phyloP scores from a whole-genome alignment of 1,284 basidiomycete genomes.

The Cutaneotrichosporon sp. region DNA sequence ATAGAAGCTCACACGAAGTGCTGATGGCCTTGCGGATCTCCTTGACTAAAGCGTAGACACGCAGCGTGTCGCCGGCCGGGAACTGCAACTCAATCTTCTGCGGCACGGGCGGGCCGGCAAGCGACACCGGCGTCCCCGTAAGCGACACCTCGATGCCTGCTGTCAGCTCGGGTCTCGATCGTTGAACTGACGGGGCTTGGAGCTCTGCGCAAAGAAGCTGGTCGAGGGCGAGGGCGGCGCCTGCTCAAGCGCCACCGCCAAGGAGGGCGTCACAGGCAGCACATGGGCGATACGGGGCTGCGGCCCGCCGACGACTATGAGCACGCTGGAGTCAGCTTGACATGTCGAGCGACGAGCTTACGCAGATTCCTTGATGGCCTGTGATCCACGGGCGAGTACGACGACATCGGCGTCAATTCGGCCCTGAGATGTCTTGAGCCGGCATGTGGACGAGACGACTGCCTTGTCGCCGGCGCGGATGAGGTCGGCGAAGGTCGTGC shows the following conservation, averaged over 20 bases:
- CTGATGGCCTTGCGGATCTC: conserved; percentile 28
- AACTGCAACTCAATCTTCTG: conserved; percentile 74
- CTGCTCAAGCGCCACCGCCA: conserved; percentile 38
- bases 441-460: conserved; percentile 25
- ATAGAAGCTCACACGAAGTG: conserved; percentile 13
- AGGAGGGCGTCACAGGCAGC: conserved; percentile 32
- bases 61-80: conserved; percentile 53
- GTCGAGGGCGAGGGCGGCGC: conserved; percentile 47
- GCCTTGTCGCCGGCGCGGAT: conserved; percentile 32
- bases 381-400: conserved; percentile 19
- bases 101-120: not conserved
- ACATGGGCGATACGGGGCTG: conserved; percentile 26
- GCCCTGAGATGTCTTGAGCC: conserved; percentile 24
- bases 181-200: conserved; percentile 40
- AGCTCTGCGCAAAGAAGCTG: conserved; percentile 48
- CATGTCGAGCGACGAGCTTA: not conserved
- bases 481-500: conserved; percentile 10
- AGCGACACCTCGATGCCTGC: conserved; percentile 23
- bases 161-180: not conserved
- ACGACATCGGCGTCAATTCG: conserved; percentile 32
- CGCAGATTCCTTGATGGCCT: not conserved
- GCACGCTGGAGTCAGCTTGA: conserved; percentile 25
- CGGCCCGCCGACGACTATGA: conserved; percentile 27
- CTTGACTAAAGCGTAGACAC: conserved; percentile 36
- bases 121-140: conserved; percentile 59